Conservation (phyloP, 2,329 filamentous ascomycete genomes). For the Orbilia javanica region DNA sequence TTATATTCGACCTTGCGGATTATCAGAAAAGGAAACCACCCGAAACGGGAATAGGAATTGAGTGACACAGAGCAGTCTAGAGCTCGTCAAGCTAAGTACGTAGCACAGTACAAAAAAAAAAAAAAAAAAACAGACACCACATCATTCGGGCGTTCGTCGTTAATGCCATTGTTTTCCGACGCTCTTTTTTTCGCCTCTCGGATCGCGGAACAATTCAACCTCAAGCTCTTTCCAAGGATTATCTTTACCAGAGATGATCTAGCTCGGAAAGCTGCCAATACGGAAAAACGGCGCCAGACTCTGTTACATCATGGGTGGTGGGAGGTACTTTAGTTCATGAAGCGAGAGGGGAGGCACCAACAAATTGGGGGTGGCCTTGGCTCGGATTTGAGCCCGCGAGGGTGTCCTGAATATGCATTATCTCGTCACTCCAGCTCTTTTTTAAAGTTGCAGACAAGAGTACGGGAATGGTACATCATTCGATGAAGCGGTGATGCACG, state of each 20-base stretch:
- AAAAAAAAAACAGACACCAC: neutral
- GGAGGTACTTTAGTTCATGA: conserved; percentile 26
- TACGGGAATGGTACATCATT: conserved; percentile 37
- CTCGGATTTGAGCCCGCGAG: conserved; percentile 16
- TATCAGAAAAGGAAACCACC: conserved; percentile 44
- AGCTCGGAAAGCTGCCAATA: conserved; percentile 54
- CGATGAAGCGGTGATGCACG: conserved; percentile 23
- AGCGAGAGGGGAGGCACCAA: conserved; percentile 17
- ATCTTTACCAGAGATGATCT: conserved; percentile 42
- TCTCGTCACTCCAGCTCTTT: conserved; percentile 52
- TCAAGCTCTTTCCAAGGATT: conserved; percentile 38
- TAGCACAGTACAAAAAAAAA: neutral
- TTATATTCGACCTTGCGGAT: neutral
- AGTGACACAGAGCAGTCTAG: conserved; percentile 8
- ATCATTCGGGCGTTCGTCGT: neutral
- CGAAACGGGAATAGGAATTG: conserved; percentile 30
- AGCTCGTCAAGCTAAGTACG: neutral
- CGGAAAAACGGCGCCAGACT: conserved; percentile 54
- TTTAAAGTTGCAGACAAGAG: conserved; percentile 51
- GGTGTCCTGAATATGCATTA: conserved; percentile 54
- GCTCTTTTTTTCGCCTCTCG: conserved; percentile 38
- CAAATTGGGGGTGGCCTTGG: conserved; percentile 31
- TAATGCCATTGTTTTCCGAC: conserved; percentile 34
- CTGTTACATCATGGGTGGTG: conserved; percentile 50
- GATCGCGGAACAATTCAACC: conserved; percentile 35